Base-by-base conservation (phyloP, 1,284 basidiomycete genomes). In the Puccinia coronata region DNA sequence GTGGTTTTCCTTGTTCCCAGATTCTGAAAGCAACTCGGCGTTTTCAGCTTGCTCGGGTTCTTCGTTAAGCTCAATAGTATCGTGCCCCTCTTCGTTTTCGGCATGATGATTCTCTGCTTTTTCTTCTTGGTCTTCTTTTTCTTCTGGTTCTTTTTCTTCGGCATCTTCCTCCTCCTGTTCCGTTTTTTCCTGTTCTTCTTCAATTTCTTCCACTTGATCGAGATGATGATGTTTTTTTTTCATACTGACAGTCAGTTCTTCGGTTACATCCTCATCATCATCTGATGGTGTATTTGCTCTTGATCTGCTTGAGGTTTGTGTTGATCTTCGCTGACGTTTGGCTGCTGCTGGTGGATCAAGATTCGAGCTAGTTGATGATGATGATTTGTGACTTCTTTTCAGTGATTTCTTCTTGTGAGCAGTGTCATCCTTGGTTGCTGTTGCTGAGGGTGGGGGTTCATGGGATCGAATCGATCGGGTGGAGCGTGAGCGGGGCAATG, bases 141-240 rank as follows among this genome's bases (percentile, higher is more conserved):
- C 31, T 18, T 28, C 25, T 31, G 6, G 31, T 18, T 61, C 28
- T 16, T 4, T 6, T 61, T 34, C 59, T 61, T 61, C 59, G 25
- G 43, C 20, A 47, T 11, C 8, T 11, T 83, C 84, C 2, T 83
- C 82, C 41, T 77, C 82, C 0, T 82, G 82, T 47, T 83, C 76
- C 34, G 63, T 80, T 53, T 82, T 80, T 1, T 82, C 74, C 23
- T 74, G 80, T 14, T 70, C 79, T 65, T 72, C 63, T 59, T 63
- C 76, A 16, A 72, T 73, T 11, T 82, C 72, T 61, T 57, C 78
- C 31, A 34, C 51, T 34, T 83, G 73, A 47, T 65, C n/a, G 49
- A 47, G 43, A 47, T 11, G 39, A 47, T 11, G 39, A 34, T 51
- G 70, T 72, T 73, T 79, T 25, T 25, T 55, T 43, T n/a, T 82